Percentiles rank a stretch among this genome's conserved stretches.
phyloP scores from a whole-genome alignment of 2,329 filamentous ascomycete genomes.

The Cladophialophora immunda region DNA sequence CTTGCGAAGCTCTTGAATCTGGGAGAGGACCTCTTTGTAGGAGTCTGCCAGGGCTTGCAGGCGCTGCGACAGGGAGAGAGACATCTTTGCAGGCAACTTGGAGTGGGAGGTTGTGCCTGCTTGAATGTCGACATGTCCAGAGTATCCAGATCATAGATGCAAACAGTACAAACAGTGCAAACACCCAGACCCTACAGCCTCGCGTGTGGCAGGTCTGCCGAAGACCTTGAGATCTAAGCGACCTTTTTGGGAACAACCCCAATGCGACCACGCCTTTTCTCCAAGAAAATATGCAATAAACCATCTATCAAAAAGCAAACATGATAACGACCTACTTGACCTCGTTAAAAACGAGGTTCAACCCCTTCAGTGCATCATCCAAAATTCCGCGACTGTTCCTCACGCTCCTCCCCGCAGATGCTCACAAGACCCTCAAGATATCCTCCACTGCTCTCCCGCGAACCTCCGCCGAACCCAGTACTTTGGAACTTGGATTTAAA shows the following conservation, averaged over 20 bases:
- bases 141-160: constrained; percentile 6
- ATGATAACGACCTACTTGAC: constrained; percentile 58
- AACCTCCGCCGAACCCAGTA: constrained; percentile 67
- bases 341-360: constrained; percentile 85
- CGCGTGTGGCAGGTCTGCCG: constrained; percentile 7
- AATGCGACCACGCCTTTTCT: not conserved
- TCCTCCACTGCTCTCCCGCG: constrained; percentile 78
- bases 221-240: not conserved
- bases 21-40: constrained; percentile 62
- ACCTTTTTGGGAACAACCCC: not conserved
- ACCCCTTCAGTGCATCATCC: constrained; percentile 82
- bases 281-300: not conserved
- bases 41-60: constrained; percentile 62
- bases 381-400: constrained; percentile 90
- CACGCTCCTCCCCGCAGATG: constrained; percentile 80
- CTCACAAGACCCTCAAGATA: constrained; percentile 78
- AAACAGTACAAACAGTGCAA: constrained; percentile 31
- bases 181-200: no score
- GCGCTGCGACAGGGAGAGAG: constrained; percentile 55
- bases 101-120: not conserved
- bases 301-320: not conserved
- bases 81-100: constrained; percentile 44
- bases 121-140: not conserved
- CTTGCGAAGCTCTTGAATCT: constrained; percentile 66
- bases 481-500: constrained; percentile 86